Base-by-base conservation (phyloP, 2,329 filamentous ascomycete species). In the Knufia petricola region DNA sequence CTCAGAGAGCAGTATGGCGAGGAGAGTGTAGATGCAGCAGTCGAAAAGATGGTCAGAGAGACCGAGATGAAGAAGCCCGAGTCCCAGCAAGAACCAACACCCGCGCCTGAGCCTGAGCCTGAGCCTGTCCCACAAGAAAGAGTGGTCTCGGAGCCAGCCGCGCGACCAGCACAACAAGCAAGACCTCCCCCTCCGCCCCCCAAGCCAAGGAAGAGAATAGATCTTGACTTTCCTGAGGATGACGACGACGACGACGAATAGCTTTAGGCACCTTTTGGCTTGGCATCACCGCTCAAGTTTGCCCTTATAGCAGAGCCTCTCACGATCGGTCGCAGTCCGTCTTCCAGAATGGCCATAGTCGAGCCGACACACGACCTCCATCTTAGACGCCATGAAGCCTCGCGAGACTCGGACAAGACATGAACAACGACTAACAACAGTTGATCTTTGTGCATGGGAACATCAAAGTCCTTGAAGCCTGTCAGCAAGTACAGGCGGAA, bases 1-100 rank as follows among this genome's bases (percentile, higher is more conserved):
- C 60, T 64, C 3, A 61, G 62, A 17, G 56, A 74, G 46, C 62
- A 78, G 69, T 59, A 87, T 69, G 49, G 81, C 68, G 63, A 79
- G 58, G 60, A 60, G 45, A 66, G 69, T 48, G 63, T 70, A 10
- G 67, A 69, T 58, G 60, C 59, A 40, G 68, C 71, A 52, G 64
- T 70, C 10, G 66, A 69, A 34, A 60, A 64, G 37, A 46, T 70
- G 52, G 62, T 71, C 12, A 10, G 82, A 73, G 61, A 65, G 55
- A 19, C 58, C 58, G 1, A 73, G 70, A n/a, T 69, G 66, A 52
- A 65, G 60, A 55, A 69, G 70, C 39, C 72, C 47, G 37, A 48
- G 43, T 30, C n/a, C 43, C 58, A 28, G 55, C 46, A 47, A 55
- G 68, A 60, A 4, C 64, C 64, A 38, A 64, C 63, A n/a, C 37